Base-by-base conservation (phyloP, 202 grass and related monocot species). In the Panicum virgatum region DNA sequence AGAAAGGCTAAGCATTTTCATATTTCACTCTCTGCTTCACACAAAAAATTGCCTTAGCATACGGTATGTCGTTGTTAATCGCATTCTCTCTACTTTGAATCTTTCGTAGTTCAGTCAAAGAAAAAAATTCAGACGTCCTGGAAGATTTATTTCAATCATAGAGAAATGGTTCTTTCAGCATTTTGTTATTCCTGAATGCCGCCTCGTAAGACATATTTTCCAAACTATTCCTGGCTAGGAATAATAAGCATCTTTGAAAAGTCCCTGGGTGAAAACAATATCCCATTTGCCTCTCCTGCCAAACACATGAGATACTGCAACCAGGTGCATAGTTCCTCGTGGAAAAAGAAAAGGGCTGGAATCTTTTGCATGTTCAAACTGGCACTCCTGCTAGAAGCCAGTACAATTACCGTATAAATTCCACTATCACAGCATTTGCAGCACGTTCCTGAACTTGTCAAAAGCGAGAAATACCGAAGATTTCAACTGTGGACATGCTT, bases 381-480 rank as follows among this genome's bases (percentile, higher is more conserved):
- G 69, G 44, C 48, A 72, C 27, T 20, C n/a, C n/a, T 47, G 46
- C 64, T 58, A 65, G 82, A 74, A 64, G 34, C n/a, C 9, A 84
- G 80, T 14, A 87, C 64, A 45, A 36, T 47, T 38, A 15, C 66
- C 67, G 66, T 86, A 79, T 86, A 7, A 57, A 59, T 40, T 67
- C 66, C 60, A 82, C 78, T 58, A 48, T 52, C 48, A 62, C 19
- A 75, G 9, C 45, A 75, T 45, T 47, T 22, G 50, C 27, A 66
- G 29, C 73, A 85, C 78, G 72, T 91, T 88, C 37, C 29, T 72
- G 40, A 77, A 78, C 66, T 29, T 47, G 82, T 88, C 89, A 82
- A 91, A 91, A 88, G 72, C 48, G 70, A 86, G 61, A 79, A 76
- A 80, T 20, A 46, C 69, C 80, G 84, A 84, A 76, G 29, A 62